Percentiles rank a stretch among this genome's conserved stretches.
These are phyloP conservation scores for Hondaea fermentalgiana DNA, from an alignment of 108 stramenopile genomes.

Conservation along the genomic window DNA sequence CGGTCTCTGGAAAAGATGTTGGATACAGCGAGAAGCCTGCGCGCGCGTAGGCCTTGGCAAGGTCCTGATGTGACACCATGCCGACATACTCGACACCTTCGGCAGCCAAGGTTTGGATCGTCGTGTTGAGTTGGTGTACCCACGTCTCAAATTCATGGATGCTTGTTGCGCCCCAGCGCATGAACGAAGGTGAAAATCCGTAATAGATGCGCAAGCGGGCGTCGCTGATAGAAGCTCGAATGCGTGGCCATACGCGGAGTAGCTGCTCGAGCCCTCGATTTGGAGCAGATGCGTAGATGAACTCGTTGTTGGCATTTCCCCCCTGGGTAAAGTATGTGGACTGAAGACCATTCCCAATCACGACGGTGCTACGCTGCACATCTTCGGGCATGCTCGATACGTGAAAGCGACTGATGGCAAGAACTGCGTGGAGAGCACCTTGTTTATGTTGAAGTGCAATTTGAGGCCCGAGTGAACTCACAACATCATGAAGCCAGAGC, in stretches of 20 bases:
- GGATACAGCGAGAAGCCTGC: constrained; percentile 50
- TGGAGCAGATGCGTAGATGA: constrained; percentile 43
- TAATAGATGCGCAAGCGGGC: constrained; percentile 40
- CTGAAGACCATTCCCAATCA: constrained; percentile 31
- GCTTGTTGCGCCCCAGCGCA: constrained; percentile 18
- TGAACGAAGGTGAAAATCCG: constrained; percentile 36
- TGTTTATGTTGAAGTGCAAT: not conserved
- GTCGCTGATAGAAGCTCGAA: constrained; percentile 14
- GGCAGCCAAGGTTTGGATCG: constrained; percentile 11
- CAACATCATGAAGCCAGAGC: constrained; percentile 46
- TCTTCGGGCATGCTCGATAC: not conserved
- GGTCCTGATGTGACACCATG: constrained; percentile 35
- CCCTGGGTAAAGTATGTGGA: constrained; percentile 25
- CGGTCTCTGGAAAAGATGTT: constrained; percentile 46
- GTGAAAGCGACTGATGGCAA: constrained; percentile 32
- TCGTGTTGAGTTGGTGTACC: not conserved
- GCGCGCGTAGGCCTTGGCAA: constrained; percentile 28
- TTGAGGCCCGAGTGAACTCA: not conserved
- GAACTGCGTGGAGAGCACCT: constrained; percentile 12
- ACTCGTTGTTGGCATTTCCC: constrained; percentile 8
- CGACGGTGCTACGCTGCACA: not conserved
- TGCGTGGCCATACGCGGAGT: constrained; percentile 30
- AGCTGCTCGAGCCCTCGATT: constrained; percentile 36
- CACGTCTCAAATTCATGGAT: constrained; percentile 24
- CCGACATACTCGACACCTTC: constrained; percentile 40